Percentiles rank a stretch among this genome's conserved stretches.
Evolutionary conservation across 208 protist genomes (phyloP).

Genomic region (Trichomonas tenax): DNA sequence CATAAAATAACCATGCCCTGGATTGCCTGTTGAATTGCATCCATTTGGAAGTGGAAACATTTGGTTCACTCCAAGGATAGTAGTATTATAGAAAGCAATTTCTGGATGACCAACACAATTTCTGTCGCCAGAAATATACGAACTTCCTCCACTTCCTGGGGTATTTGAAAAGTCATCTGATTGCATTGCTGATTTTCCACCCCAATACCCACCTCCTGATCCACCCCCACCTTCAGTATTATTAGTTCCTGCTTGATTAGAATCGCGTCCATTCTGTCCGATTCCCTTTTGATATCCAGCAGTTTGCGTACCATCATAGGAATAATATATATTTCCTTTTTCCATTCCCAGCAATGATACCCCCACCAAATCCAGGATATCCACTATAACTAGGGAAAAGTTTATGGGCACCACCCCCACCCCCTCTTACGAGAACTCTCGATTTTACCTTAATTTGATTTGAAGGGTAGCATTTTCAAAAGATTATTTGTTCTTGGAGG

Average conservation of each 20-base stretch:
- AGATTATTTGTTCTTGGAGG: too few species aligned
- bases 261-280: neutral
- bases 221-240: neutral
- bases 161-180: neutral
- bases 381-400: too few species aligned
- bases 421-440: neutral
- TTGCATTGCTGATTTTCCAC: neutral
- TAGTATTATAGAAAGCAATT: neutral
- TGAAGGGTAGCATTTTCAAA: too few species aligned
- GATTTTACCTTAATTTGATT: too few species aligned
- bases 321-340: neutral
- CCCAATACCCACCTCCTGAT: neutral
- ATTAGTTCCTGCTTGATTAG: neutral
- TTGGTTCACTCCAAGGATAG: neutral
- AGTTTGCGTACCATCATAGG: neutral
- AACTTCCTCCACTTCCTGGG: neutral
- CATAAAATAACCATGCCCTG: neutral
- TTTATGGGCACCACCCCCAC: neutral
- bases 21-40: neutral
- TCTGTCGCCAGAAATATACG: neutral
- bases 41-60: neutral
- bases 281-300: neutral
- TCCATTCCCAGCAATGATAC: neutral
- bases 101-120: neutral
- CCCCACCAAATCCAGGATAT: neutral